Base-by-base conservation (phyloP, 805 yeast genomes). In the Suhomyces sp. region DNA sequence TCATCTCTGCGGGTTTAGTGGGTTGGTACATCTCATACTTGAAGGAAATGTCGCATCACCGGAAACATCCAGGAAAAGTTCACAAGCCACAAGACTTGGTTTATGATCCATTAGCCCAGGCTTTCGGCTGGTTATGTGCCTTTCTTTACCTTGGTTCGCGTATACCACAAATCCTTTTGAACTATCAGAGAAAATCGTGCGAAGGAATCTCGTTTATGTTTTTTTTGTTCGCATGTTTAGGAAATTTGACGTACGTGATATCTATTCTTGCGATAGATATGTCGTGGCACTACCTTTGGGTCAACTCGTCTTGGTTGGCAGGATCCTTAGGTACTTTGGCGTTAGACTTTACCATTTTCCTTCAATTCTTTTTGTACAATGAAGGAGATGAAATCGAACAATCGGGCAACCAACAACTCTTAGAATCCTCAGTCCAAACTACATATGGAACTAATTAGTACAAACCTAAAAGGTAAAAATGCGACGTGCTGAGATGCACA, bases 181-280 rank as follows among this genome's bases (percentile, higher is more conserved):
- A 94, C 70, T 89, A 79, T 64, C 78, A 85, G 66, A 80, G 97
- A 63, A 92, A 91, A 70, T 87, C 96, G 1, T 91, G 97, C 66
- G 98, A 94, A 55, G 98, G 98, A 21, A 88, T 93, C 46, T 89
- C 97, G 9, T 89, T 94, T 63, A 78, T 93, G 77, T 93, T 94
- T 70, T 93, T 93, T 71, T 72, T 94, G 20, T 93, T 94, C 77
- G 98, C 99, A 19, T 91, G 97, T 67, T 73, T 93, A 51, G 99
- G 99, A 45, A 94, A 93, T 66, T 75, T 89, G 63, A 89, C 97
- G 0, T 94, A 91, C 61, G 97, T 94, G 40, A 79, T 89, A 12
- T 87, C 96, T 9, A 93, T 93, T 49, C 73, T 93, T 47, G 81
- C 87, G 44, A 85, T 88, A 41, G 89, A 90, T 57, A 74, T 85